Evolutionary conservation across 2,329 filamentous ascomycete species (phyloP), one percentile per base, ranked within the genome.

Genomic region (Colletotrichum sp.): DNA sequence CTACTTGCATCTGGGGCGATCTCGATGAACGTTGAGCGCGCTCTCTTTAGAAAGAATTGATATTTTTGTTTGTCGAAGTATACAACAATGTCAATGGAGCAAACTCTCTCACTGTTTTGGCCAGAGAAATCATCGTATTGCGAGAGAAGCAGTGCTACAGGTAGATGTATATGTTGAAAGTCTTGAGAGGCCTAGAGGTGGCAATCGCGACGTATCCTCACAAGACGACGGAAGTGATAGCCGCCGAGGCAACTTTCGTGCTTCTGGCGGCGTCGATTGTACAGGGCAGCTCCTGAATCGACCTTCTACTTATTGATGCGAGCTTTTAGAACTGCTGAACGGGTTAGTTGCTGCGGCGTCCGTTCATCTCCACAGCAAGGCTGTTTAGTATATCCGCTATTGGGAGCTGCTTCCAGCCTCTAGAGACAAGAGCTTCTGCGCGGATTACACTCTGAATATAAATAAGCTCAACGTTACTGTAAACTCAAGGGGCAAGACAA

Each of bases 261-360:
- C 9, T 52, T 48, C 39, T 7, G 9, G 1, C 19, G 39, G 9
- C n/a, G 39, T n/a, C 19, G 9, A n/a, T 4, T 0, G 19, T n/a
- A n/a, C 19, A 48, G 5, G 9, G 39, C 9, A 48, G 39, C 39
- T 6, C 39, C 39, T 3, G 19, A n/a, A 3, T 6, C 9, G 3
- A 3, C 39, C 39, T 1, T 2, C 19, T 44, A 44, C 19, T n/a
- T n/a, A n/a, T 12, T 1, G 2, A 44, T 48, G 39, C 19, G 39
- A 48, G 39, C 19, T 12, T 3, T 12, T 48, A 48, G 39, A 1
- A 44, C 9, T 6, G 19, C 39, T n/a, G 39, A n/a, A 6, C 19
- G 19, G 0, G 11, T n/a, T 3, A n/a, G 0, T n/a, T 12, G 39
- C 0, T n/a, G 19, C 39, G 0, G 19, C 39, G 0, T 12, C 9